Conservation (phyloP, 169 alveolate species). For the Perkinsus olseni region DNA sequence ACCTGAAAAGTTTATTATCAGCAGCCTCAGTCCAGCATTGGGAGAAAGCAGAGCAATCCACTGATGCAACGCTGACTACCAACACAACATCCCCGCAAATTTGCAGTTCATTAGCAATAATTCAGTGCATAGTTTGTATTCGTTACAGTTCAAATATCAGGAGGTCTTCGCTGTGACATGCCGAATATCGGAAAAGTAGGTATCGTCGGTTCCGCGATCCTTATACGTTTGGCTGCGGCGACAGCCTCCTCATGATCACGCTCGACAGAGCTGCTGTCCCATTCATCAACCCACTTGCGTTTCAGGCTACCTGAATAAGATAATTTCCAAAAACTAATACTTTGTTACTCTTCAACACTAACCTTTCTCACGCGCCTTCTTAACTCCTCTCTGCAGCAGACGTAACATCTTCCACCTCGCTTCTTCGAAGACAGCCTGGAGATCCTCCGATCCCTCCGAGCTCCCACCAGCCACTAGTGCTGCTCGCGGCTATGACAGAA, state of each 20-base stretch:
- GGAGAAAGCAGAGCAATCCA: no score
- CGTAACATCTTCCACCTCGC: background rate
- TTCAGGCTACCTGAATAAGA: background rate
- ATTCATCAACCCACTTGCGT: background rate
- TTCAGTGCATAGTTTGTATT: no score
- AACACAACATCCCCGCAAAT: no score
- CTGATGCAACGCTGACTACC: no score
- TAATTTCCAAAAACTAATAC: background rate
- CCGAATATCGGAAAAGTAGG: background rate
- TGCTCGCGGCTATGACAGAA: no score
- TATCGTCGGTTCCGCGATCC: background rate
- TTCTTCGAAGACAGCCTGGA: background rate
- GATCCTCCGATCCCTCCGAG: no score
- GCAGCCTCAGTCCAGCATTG: no score
- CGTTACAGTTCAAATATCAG: background rate
- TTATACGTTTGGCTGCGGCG: background rate
- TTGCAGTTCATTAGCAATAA: background rate
- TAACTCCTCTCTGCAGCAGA: background rate
- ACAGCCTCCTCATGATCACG: background rate
- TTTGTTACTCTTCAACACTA: background rate
- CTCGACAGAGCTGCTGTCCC: background rate
- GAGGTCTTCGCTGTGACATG: background rate
- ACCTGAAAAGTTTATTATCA: no score
- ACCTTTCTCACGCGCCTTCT: background rate
- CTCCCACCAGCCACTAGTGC: no score